These are phyloP conservation scores for Musa itinerans DNA, from an alignment of 176 grass and related monocot genomes.

Conservation along the genomic window DNA sequence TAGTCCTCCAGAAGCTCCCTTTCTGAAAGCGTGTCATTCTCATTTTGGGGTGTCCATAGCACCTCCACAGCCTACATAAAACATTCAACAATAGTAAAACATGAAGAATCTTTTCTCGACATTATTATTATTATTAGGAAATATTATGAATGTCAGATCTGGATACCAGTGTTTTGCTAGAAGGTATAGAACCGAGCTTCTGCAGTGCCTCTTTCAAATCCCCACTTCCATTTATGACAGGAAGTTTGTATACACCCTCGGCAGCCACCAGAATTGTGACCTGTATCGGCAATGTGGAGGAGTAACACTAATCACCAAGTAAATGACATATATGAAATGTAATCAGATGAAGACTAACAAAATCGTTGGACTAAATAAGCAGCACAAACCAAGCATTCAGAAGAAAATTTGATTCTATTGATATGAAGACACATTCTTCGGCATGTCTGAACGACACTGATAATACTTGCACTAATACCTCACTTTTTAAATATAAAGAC, in stretches of 20 bases:
- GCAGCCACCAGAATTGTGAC: conserved; percentile 87
- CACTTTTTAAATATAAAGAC: no score
- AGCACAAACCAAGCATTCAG: no score
- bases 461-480: no score
- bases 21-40: conserved; percentile 82
- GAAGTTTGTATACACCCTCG: conserved; percentile 77
- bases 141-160: background rate
- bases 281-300: conserved; percentile 20
- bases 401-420: no score
- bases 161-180: conserved; percentile 77
- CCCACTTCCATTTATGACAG: conserved; percentile 66
- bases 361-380: no score
- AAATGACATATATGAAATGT: no score
- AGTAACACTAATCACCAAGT: background rate
- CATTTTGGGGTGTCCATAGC: conserved; percentile 92
- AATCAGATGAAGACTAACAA: background rate
- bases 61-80: conserved; percentile 72
- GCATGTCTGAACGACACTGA: no score
- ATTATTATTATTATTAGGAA: background rate
- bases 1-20: conserved; percentile 90
- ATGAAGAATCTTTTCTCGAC: background rate
- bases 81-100: background rate
- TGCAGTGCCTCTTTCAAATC: conserved; percentile 81
- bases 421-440: no score
- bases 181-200: conserved; percentile 70